Percentiles rank a stretch among this genome's conserved stretches.
Conservation (phyloP, 148 eudicot species). For the Amaranthus cruentus region DNA sequence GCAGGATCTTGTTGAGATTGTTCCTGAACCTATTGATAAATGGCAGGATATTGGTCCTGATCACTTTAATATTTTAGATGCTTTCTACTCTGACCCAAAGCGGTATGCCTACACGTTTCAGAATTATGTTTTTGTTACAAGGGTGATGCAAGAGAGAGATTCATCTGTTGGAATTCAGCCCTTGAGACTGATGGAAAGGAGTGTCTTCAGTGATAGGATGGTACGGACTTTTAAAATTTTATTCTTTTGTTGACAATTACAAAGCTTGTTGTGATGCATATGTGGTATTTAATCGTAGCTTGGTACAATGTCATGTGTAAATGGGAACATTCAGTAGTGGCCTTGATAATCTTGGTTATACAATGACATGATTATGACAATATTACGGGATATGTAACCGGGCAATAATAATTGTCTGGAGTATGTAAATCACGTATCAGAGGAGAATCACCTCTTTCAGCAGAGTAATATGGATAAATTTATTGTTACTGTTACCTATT, state of each 20-base stretch:
- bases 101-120: constrained; percentile 96
- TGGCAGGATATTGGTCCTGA: constrained; percentile 94
- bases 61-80: constrained; percentile 86
- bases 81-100: constrained; percentile 85
- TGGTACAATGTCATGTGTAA: not conserved
- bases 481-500: constrained; percentile 16
- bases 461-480: constrained; percentile 18
- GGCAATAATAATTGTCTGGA: not conserved
- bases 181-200: constrained; percentile 91
- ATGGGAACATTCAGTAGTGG: not conserved
- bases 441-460: not conserved
- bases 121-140: constrained; percentile 91
- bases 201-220: constrained; percentile 95
- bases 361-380: too few species aligned
- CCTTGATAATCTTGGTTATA: not conserved
- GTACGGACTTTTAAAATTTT: constrained; percentile 32
- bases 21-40: constrained; percentile 89
- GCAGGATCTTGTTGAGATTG: constrained; percentile 85
- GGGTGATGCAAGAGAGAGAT: constrained; percentile 96
- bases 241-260: not conserved
- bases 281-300: not conserved
- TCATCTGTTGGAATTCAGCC: constrained; percentile 84
- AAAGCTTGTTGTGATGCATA: not conserved
- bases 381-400: not conserved
- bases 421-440: not conserved